Evolutionary conservation across 495 filamentous ascomycete species (phyloP).

Genomic region (Pyrenopolyporus hunteri): DNA sequence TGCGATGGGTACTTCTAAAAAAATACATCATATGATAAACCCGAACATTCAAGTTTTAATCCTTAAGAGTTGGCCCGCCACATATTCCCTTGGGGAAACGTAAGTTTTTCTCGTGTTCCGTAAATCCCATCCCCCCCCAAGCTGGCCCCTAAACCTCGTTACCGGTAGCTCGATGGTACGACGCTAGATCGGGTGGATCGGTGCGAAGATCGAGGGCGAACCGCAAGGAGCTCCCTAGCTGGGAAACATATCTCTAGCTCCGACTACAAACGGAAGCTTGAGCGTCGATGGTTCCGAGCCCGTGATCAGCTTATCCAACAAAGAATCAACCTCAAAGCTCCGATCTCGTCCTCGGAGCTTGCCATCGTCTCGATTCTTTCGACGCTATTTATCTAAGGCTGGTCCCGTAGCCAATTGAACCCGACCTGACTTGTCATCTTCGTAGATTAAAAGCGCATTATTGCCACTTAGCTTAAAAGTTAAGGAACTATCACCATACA

Average conservation of each 20-base stretch:
- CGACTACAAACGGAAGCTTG: slow-evolving; percentile 20
- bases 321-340: slow-evolving; percentile 14
- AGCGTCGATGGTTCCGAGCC: slow-evolving; percentile 11
- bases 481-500: not conserved
- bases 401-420: slow-evolving; percentile 2
- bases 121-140: not conserved
- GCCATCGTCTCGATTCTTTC: slow-evolving; percentile 11
- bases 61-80: not conserved
- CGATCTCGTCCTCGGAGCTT: slow-evolving; percentile 29
- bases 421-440: slow-evolving; percentile 3
- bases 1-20: slow-evolving; percentile 3
- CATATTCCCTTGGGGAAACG: slow-evolving; percentile 14
- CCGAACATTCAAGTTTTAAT: not conserved
- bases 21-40: slow-evolving; percentile 27
- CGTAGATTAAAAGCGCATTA: not conserved
- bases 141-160: not conserved
- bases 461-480: not conserved
- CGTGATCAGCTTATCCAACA: slow-evolving; percentile 35
- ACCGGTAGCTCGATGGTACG: slow-evolving; percentile 13
- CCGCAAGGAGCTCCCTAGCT: slow-evolving; percentile 25
- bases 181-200: slow-evolving; percentile 17
- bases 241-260: slow-evolving; percentile 12
- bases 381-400: slow-evolving; percentile 13
- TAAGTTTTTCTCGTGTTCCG: slow-evolving; percentile 24
- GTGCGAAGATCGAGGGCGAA: not conserved